Evolutionary conservation across 345 rosid species (phyloP).

Genomic region (Noccaea bulbosa): DNA sequence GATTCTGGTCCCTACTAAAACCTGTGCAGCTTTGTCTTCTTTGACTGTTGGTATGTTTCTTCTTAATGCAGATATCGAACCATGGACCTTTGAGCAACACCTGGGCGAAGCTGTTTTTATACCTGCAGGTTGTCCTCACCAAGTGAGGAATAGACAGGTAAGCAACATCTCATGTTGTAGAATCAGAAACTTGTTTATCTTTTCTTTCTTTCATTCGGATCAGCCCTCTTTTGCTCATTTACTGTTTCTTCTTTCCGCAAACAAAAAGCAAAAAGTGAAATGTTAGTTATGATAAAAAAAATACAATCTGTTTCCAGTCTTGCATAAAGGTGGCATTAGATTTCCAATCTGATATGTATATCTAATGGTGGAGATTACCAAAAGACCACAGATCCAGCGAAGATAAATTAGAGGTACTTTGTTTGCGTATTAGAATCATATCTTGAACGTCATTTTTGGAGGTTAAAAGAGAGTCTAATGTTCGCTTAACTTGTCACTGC

Average conservation of each 20-base stretch:
- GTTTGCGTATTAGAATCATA: not conserved
- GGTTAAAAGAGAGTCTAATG: not conserved
- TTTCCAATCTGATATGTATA: too few relatives aligned
- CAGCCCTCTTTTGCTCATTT: too few relatives aligned
- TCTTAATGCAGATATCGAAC: conserved; percentile 38
- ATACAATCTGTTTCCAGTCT: conserved; percentile 45
- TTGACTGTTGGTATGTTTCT: not conserved
- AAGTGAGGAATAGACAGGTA: conserved; percentile 45
- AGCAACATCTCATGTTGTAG: not conserved
- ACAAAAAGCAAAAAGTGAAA: not conserved
- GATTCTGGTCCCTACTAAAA: conserved; percentile 7
- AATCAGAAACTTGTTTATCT: not conserved
- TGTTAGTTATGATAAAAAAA: not conserved
- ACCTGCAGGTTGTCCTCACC: conserved; percentile 50
- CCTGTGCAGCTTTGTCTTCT: conserved; percentile 1
- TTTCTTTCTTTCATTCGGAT: too few relatives aligned
- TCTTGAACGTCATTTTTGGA: conserved; percentile 1
- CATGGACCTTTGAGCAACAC: conserved; percentile 48
- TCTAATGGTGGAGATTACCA: conserved; percentile 65
- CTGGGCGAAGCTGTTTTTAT: conserved; percentile 48
- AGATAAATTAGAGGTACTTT: conserved; percentile 63
- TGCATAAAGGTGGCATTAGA: conserved; percentile 74
- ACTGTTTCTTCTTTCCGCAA: not conserved
- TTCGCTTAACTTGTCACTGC: not conserved
- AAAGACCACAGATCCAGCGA: conserved; percentile 56